Base-by-base conservation (phyloP, 352 stramenopile genomes). In the Pythium graminicola region DNA sequence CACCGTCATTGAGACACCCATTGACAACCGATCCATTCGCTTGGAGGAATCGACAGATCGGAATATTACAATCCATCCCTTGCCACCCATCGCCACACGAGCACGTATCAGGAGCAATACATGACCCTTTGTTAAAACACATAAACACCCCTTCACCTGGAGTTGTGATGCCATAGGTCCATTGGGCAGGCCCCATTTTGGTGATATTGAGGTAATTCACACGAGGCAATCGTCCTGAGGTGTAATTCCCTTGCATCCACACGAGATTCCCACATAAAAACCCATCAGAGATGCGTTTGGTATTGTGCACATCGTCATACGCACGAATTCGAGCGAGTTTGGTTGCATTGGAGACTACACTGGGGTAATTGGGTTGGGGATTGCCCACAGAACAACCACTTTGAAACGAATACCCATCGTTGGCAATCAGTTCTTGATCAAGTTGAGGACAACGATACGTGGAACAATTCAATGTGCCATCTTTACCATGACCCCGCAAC, bases 221-320 rank as follows among this genome's bases (percentile, higher is more conserved):
- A 24, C 95, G 86, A 6, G 82, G 66, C 28, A 84, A 62, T 4
- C 95, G 85, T 9, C 78, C 87, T 2, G 53, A 24, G 0, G 72
- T 86, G 61, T 96, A 98, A 64, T 98, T 85, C 11, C 95, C 95
- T 72, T 99, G 84, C 26, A 85, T 54, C 95, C 95, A 99, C 22
- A 76, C 38, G 8, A 80, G 55, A 53, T 96, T 86, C 19, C 85
- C 80, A 68, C 95, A 99, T 5, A 98, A 64, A 65, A 64, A 73
- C 7, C 8, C 17, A 42, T 86, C 73, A 0, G 82, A 90, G 22
- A 64, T 61, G 26, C 82, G 76, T 38, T 71, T 72, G 7, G 69
- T 57, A 50, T 89, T 93, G 56, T 73, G 53, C 8, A 54, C 50
- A 36, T 93, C 82, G 24, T 66, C 69, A 51, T 80, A 83, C 28